Base-by-base conservation (phyloP, 2,329 filamentous ascomycete species). In the Aspergillus bombycis region DNA sequence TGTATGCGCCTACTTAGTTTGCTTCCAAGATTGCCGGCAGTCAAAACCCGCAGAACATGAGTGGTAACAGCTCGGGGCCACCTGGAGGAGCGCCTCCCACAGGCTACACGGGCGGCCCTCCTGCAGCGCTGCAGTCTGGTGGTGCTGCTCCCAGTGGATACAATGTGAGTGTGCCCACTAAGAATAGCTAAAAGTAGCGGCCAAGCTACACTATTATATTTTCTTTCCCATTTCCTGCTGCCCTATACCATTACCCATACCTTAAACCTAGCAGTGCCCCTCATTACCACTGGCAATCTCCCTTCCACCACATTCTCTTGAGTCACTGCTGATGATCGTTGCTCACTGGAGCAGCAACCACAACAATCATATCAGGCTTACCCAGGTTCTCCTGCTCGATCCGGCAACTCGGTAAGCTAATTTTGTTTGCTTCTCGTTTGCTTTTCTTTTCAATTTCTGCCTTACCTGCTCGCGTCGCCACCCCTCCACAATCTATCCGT, bases 291-390 rank as follows among this genome's bases (percentile, higher is more conserved):
- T 54, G 19, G 19, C 30, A 52, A 36, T 53, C 36, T 36, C 23
- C 48, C 12, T 58, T 46, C 43, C 4, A 38, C 32, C 45, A 43
- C 50, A 28, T 43, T 53, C 54, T 32, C 43, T 48, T 56, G 43
- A 60, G 50, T 57, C 59, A 64, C 54, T 57, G 28, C 57, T 55
- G 52, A 55, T 55, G 30, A 38, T 38, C 14, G 52, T 55, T 30
- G 56, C 50, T 50, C 52, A 50, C 57, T 61, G 41, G 64, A 68
- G 50, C 26, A 28, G 5, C 26, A 60, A 58, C 81, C 84, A 69
- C 77, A 75, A 65, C 79, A 82, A 71, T n/a, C n/a, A n/a, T 87
- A 88, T 77, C 84, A 87, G 78, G 82, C 85, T 68, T 88, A 85
- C 74, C 82, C 81, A 70, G 82, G 80, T 70, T 62, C 67, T 58